phyloP scores from a whole-genome alignment of 1,284 basidiomycete species.

The Fistulinella cinereoalba region DNA sequence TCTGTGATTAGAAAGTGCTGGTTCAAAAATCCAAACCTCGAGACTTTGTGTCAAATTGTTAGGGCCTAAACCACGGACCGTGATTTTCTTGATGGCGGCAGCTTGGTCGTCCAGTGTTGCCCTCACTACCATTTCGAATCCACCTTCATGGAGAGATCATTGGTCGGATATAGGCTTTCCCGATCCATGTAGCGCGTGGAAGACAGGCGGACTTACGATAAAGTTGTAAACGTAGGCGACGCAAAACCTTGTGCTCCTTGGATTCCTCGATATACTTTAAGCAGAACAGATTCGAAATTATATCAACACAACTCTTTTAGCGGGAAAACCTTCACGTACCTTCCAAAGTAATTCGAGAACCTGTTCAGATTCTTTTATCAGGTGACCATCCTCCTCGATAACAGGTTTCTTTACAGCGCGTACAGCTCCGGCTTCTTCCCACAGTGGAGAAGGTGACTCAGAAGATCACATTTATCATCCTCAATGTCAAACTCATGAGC shows the following conservation, averaged over 20 bases:
- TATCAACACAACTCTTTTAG: too few relatives aligned
- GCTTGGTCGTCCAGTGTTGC: conserved; percentile 5
- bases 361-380: conserved; percentile 26
- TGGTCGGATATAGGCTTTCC: neutral
- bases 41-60: too few relatives aligned
- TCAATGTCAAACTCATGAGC: conserved; percentile 6
- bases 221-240: conserved; percentile 19
- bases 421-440: conserved; percentile 17
- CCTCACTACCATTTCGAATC: conserved; percentile 3
- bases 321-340: neutral
- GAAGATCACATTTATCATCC: conserved; percentile 18
- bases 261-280: conserved; percentile 15
- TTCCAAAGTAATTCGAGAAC: conserved; percentile 5
- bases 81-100: conserved; percentile 25
- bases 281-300: too few relatives aligned
- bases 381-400: neutral
- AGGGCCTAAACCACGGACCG: too few relatives aligned
- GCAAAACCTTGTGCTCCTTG: conserved; percentile 1
- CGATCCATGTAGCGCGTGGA: conserved; percentile 18
- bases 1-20: neutral
- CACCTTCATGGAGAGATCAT: conserved; percentile 7
- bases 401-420: conserved; percentile 1
- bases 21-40: conserved; percentile 12
- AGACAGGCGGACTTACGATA: conserved; percentile 30
- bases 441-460: conserved; percentile 24